These are phyloP conservation scores for Cyphellophora europaea DNA, from an alignment of 2,329 filamentous ascomycete species.

Conservation along the genomic window DNA sequence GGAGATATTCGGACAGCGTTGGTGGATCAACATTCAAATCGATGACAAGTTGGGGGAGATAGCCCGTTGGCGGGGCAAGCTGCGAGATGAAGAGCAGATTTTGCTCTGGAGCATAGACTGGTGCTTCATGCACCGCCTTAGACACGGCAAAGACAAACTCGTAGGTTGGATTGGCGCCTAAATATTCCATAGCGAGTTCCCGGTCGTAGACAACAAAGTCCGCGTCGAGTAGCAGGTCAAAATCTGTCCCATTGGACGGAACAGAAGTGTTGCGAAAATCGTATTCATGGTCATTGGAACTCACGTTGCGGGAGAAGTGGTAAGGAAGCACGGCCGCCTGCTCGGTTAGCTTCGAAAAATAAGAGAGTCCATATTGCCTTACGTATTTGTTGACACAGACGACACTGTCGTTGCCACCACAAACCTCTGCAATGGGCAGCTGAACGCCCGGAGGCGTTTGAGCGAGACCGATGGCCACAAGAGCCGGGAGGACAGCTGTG, in stretches of 20 bases:
- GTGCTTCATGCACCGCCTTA: constrained; percentile 32
- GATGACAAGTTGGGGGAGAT: constrained; percentile 29
- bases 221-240: constrained; percentile 23
- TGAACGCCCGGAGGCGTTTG: constrained; percentile 20
- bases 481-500: too few species aligned
- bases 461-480: too few species aligned
- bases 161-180: constrained; percentile 28
- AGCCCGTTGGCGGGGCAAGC: constrained; percentile 26
- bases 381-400: constrained; percentile 32
- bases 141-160: constrained; percentile 29
- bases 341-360: too few species aligned
- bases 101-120: constrained; percentile 30
- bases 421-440: constrained; percentile 22
- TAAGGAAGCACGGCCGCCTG: constrained; percentile 24
- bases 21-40: constrained; percentile 35
- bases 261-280: constrained; percentile 25
- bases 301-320: constrained; percentile 28
- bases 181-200: constrained; percentile 25
- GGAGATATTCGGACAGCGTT: constrained; percentile 29
- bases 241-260: constrained; percentile 23
- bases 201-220: constrained; percentile 30
- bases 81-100: constrained; percentile 33
- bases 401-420: constrained; percentile 21
- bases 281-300: constrained; percentile 16
- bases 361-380: constrained; percentile 6